Base-by-base conservation (phyloP, 805 yeast genomes). In the Tanozyma kutaoensis region DNA sequence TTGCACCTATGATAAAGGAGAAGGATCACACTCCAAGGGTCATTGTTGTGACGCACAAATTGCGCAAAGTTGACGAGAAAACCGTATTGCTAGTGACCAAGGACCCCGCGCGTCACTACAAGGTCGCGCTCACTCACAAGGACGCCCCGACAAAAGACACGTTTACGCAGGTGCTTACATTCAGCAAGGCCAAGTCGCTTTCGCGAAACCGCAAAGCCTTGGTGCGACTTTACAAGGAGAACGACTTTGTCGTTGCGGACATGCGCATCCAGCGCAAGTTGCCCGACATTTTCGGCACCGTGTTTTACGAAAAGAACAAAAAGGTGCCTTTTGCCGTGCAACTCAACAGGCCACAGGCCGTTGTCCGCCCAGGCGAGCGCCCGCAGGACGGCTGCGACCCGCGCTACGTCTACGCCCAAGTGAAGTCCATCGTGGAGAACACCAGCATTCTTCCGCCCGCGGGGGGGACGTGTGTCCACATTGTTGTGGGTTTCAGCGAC, bases 211-310 rank as follows among this genome's bases (percentile, higher is more conserved):
- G 62, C 3, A 62, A 61, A 26, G 55, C 64, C 14, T 43, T 69
- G 19, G 60, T 57, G 26, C 66, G 62, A 25, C 38, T 74, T 1
- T 70, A 55, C 38, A 63, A 67, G 31, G 80, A 76, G 22, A 72
- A 64, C 43, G 93, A 81, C 40, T 39, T 76, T 15, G 59, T 82
- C 2, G 55, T 81, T 8, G 73, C 76, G 4, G 93, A 82, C 47
- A 68, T 73, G 28, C 55, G 91, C 34, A 63, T 80, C 2, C 73
- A 72, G 39, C 69, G 68, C 34, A 50, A 72, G 14, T 48, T 80
- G 16, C 79, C 80, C 0, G 52, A 53, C 2, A 47, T 76, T 0
- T 48, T 81, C 20, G 79, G 80, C 1, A 58, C 62, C 5, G 64
- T 58, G 29, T 78, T 79, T 42, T 77, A 71, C 50, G 64, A 62